These are phyloP conservation scores for Mycena haematopus DNA, from an alignment of 768 basidiomycete species.

Conservation along the genomic window DNA sequence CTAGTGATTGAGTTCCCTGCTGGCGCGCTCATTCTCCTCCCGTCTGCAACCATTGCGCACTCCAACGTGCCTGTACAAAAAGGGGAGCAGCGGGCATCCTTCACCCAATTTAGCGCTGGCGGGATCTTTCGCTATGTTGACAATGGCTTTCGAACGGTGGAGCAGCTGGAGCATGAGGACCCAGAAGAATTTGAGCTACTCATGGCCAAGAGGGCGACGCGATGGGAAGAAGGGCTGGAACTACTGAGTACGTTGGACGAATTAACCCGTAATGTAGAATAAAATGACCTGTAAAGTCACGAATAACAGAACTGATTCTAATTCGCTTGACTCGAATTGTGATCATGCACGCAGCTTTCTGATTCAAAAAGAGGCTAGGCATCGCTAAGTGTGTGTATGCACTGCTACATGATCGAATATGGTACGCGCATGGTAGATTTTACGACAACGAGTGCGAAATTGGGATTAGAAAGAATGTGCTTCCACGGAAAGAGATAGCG, in stretches of 20 bases:
- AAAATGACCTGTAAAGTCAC: too few species aligned
- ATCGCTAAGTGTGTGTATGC: too few species aligned
- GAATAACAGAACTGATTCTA: too few species aligned
- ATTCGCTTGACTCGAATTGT: too few species aligned
- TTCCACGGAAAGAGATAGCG: too few species aligned
- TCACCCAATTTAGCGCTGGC: background rate
- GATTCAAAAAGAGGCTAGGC: too few species aligned
- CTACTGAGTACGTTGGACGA: background rate
- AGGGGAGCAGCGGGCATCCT: background rate
- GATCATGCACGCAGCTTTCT: too few species aligned
- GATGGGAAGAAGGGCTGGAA: background rate
- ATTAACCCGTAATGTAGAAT: too few species aligned
- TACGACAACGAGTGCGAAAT: too few species aligned
- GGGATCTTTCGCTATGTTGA: background rate
- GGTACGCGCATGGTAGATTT: too few species aligned
- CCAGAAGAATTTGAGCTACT: background rate
- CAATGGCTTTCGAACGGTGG: background rate
- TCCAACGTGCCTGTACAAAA: background rate
- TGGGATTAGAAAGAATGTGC: too few species aligned
- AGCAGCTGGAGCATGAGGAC: background rate
- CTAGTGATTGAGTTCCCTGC: conserved; percentile 36
- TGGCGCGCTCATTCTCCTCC: conserved; percentile 8
- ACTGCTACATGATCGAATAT: too few species aligned
- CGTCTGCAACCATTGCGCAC: background rate
- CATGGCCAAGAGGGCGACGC: background rate